Conservation (phyloP, 106 monocot species). For the Triglochin maritima region DNA sequence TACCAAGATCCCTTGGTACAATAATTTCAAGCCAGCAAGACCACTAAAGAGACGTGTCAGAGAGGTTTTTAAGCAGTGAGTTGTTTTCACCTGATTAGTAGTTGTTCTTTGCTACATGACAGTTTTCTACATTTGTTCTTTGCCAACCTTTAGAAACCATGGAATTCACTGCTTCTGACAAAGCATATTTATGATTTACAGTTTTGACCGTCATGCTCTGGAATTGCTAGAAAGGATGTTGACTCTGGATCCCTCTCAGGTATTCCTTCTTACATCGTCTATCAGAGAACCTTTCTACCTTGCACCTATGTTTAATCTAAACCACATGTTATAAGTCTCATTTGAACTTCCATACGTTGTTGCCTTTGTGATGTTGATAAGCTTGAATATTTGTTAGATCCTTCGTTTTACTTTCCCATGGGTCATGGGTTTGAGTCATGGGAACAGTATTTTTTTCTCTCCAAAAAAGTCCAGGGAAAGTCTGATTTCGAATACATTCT, state of each 20-base stretch:
- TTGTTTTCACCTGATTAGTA: not conserved
- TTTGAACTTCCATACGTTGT: not conserved
- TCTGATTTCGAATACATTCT: too few relatives aligned
- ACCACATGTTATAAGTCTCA: not conserved
- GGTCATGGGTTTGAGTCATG: too few relatives aligned
- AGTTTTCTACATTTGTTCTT: not conserved
- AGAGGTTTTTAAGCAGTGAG: constrained; percentile 94
- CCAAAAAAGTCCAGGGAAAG: too few relatives aligned
- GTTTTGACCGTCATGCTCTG: constrained; percentile 92
- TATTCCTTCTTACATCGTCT: constrained; percentile 7
- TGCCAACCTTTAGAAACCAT: not conserved
- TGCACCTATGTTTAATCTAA: not conserved
- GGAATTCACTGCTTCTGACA: not conserved
- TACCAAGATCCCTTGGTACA: constrained; percentile 83
- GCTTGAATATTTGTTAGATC: too few relatives aligned
- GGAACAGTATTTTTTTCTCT: too few relatives aligned
- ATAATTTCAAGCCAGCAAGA: constrained; percentile 77
- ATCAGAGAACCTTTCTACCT: not conserved
- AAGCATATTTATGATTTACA: constrained; percentile 13
- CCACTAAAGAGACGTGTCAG: constrained; percentile 74
- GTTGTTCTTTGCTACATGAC: not conserved
- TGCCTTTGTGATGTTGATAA: too few relatives aligned
- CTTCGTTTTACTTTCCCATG: too few relatives aligned
- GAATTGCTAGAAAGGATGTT: constrained; percentile 93
- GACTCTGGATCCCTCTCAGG: constrained; percentile 90